Evolutionary conservation across 768 basidiomycete species (phyloP), one percentile per base, ranked within the genome.

Genomic region (Tricholoma matsutake): DNA sequence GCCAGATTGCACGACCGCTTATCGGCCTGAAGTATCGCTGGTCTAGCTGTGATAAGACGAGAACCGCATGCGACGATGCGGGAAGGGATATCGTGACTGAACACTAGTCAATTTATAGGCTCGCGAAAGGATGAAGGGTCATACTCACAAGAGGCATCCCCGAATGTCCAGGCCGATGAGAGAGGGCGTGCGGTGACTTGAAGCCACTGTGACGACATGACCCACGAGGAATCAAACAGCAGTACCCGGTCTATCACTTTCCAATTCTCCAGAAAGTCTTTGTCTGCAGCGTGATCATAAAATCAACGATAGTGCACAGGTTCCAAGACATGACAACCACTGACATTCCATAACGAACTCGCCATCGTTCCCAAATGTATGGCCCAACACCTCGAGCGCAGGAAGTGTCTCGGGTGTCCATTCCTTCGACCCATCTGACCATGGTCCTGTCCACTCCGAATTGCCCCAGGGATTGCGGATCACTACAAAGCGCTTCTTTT

Each of bases 371-470:
- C 82, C 82, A 61, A 85, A 84, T 2, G 71, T 57, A 67, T 84
- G 82, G 2, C 72, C 75, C 0, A 85, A 69, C 34, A 70, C 69
- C 0, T 75, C 72, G 6, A 84, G 72, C 6, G 73, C 66, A 28
- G 71, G 73, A 0, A 83, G 63, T 82, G 82, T 84, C 60, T 83
- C 82, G 6, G 64, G 56, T 0, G 77, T 81, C 83, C 83, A 85
- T 63, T 84, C 81, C 61, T 82, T 83, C 4, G 80, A 78, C 0
- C 83, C 83, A 65, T 84, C 82, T 0, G 77, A 77, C 83, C 82
- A 83, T 0, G 75, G 69, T 2, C 82, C 82, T 1, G 73, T 78
- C 82, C 82, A 83, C 53, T 80, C 79, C 4, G 75, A 71, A 31
- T 75, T 61, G 11, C 81, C 82, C 81, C 81, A 84, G 0, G 83